Conservation (phyloP, 345 rosid species). For the Bruguiera sexangula region DNA sequence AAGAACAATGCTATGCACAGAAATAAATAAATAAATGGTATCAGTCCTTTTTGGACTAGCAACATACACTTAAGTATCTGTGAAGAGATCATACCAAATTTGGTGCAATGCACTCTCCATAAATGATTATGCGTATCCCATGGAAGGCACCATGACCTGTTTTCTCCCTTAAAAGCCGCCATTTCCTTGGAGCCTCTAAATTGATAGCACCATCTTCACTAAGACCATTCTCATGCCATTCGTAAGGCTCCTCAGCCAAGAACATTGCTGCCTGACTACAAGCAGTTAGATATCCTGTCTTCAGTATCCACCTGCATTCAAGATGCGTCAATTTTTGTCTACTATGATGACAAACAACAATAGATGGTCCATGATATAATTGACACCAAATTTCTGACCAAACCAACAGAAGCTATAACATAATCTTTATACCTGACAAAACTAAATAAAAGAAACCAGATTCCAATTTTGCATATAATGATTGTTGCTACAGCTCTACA, state of each 20-base stretch:
- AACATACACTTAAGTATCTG: neutral
- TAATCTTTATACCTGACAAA: neutral
- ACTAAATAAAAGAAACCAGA: neutral
- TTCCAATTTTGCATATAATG: neutral
- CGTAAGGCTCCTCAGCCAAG: slow-evolving; percentile 75
- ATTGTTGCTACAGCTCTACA: neutral
- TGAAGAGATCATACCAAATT: slow-evolving; percentile 60
- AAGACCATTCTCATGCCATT: slow-evolving; percentile 71
- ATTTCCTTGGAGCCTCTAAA: slow-evolving; percentile 83
- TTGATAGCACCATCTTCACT: slow-evolving; percentile 78
- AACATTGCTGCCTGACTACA: slow-evolving; percentile 69
- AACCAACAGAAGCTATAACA: neutral
- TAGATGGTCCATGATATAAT: neutral
- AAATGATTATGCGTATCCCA: slow-evolving; percentile 68
- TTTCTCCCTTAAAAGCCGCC: slow-evolving; percentile 75
- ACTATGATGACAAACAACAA: neutral
- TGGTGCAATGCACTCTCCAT: slow-evolving; percentile 88
- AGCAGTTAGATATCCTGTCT: slow-evolving; percentile 69
- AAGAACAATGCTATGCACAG: neutral
- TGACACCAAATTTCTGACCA: neutral
- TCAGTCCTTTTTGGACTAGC: neutral
- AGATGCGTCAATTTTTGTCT: slow-evolving; percentile 4
- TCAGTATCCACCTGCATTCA: slow-evolving; percentile 87
- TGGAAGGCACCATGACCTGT: slow-evolving; percentile 92
- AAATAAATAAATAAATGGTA: neutral